Evolutionary conservation across 805 yeast genomes (phyloP).

Genomic region (Wickerhamiella cacticola): DNA sequence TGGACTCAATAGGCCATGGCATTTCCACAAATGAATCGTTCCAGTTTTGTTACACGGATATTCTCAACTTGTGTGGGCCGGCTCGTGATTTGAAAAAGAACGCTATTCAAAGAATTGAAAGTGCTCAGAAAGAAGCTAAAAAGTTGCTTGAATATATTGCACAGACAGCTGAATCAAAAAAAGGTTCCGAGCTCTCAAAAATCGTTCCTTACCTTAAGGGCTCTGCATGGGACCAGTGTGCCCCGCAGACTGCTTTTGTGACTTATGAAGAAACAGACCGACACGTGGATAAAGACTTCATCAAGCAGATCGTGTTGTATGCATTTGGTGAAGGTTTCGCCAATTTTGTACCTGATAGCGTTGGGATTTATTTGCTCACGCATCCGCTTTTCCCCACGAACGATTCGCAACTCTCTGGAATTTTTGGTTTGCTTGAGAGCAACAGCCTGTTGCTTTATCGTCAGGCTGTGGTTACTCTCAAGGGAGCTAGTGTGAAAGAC

Average conservation of each 20-base stretch:
- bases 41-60: slow-evolving; percentile 25
- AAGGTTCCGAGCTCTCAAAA: slow-evolving; percentile 18
- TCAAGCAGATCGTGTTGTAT: slow-evolving; percentile 36
- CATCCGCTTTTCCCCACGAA: slow-evolving; percentile 74
- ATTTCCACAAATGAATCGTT: slow-evolving; percentile 4
- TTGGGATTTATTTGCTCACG: slow-evolving; percentile 63
- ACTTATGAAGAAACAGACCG: slow-evolving; percentile 57
- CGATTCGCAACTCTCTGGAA: slow-evolving; percentile 30
- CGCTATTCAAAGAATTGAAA: slow-evolving; percentile 32
- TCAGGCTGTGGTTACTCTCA: slow-evolving; percentile 73
- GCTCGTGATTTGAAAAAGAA: slow-evolving; percentile 5
- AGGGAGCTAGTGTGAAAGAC: slow-evolving; percentile 52
- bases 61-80: slow-evolving; percentile 25
- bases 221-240: slow-evolving; percentile 19
- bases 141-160: slow-evolving; percentile 32
- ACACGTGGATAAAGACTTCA: slow-evolving; percentile 47
- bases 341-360: slow-evolving; percentile 36
- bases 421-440: slow-evolving; percentile 42
- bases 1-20: slow-evolving; percentile 21
- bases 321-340: slow-evolving; percentile 28
- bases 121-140: slow-evolving; percentile 28
- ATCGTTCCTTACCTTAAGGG: slow-evolving; percentile 19
- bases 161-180: slow-evolving; percentile 30
- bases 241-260: slow-evolving; percentile 28
- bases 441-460: slow-evolving; percentile 53